phyloP scores from a whole-genome alignment of 352 stramenopile genomes.

The Bremia lactucae region DNA sequence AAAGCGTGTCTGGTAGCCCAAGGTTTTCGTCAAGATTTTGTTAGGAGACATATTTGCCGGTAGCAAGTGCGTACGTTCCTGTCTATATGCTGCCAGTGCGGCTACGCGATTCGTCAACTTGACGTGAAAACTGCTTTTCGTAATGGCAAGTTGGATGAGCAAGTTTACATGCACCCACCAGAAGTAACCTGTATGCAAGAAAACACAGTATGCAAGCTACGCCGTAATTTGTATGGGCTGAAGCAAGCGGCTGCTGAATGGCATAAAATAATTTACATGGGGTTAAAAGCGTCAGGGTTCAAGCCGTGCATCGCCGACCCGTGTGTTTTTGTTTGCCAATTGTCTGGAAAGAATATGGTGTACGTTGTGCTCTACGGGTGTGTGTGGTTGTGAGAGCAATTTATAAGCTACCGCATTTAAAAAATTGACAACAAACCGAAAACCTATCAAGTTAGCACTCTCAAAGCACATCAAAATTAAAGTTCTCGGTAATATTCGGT shows the following conservation, averaged over 20 bases:
- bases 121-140: not conserved
- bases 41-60: not conserved
- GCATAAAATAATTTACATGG: not conserved
- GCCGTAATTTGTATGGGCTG: not conserved
- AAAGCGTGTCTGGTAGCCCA: not conserved
- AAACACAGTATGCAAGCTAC: not conserved
- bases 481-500: too few relatives aligned
- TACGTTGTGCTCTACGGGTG: not conserved
- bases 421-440: too few relatives aligned
- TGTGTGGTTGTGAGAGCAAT: not conserved
- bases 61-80: not conserved
- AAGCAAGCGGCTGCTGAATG: not conserved
- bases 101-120: not conserved
- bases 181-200: not conserved
- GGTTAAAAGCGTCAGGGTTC: not conserved
- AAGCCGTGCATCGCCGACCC: not conserved
- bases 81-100: not conserved
- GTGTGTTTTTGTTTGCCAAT: not conserved
- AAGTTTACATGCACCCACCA: not conserved
- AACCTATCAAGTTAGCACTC: not conserved
- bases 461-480: not conserved
- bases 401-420: too few relatives aligned
- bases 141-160: not conserved
- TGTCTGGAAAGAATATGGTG: not conserved
- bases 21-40: not conserved